Evolutionary conservation across 257 asterid genomes (phyloP).

Genomic region (Handroanthus guayacan): DNA sequence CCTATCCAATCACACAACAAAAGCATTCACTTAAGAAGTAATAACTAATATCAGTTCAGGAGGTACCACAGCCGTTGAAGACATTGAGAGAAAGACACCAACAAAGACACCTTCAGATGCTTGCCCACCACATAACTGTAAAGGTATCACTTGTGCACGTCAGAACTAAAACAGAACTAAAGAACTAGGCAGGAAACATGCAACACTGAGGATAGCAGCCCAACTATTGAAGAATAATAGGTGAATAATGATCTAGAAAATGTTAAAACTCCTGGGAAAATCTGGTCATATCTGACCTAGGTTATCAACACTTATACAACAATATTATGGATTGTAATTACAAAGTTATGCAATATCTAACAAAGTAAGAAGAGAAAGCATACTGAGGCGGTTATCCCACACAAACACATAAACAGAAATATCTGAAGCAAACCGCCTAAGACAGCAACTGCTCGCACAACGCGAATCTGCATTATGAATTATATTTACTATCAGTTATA

Average conservation of each 20-base stretch:
- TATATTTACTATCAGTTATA: constrained; percentile 24
- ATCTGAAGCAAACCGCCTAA: constrained; percentile 88
- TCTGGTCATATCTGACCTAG: neutral
- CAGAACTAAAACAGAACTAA: constrained; percentile 33
- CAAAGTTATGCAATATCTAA: constrained; percentile 21
- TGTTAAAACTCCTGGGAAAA: constrained; percentile 4
- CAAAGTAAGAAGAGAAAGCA: constrained; percentile 37
- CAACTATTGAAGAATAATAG: constrained; percentile 26
- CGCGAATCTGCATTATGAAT: constrained; percentile 66
- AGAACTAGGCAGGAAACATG: constrained; percentile 17
- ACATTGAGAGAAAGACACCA: constrained; percentile 90
- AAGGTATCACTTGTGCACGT: constrained; percentile 34
- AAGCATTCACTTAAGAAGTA: constrained; percentile 28
- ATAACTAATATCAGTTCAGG: constrained; percentile 34
- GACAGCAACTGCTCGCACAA: constrained; percentile 84
- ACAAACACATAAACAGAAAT: constrained; percentile 81
- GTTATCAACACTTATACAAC: constrained; percentile 20
- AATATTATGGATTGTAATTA: constrained; percentile 8
- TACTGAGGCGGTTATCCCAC: constrained; percentile 83
- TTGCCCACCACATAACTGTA: constrained; percentile 84
- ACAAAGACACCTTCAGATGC: constrained; percentile 92
- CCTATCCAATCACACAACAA: constrained; percentile 19
- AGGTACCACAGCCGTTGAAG: constrained; percentile 90
- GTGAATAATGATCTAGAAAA: constrained; percentile 17
- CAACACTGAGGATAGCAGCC: constrained; percentile 27